Base-by-base conservation (phyloP, 805 yeast species). In the Candida morakotiae region DNA sequence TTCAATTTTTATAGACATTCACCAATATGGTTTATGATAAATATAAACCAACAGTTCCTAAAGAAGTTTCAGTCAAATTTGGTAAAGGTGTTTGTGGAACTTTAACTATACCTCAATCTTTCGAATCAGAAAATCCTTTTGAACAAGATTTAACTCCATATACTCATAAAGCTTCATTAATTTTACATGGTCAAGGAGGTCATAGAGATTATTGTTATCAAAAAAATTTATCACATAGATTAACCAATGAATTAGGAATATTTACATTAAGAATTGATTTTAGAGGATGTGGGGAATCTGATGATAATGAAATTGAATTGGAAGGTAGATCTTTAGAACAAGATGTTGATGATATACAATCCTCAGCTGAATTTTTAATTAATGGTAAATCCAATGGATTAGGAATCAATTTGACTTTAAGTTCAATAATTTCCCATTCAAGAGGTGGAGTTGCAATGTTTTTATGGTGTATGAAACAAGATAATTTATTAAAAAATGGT, bases 121-220 rank as follows among this genome's bases (percentile, higher is more conserved):
- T 38, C 3, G 57, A 53, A 30, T 41, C 44, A 1, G 55, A 49
- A 6, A 43, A 52, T 34, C 54, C 53, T 8, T 50, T 48, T 38
- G 47, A 41, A 22, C 49, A 48, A 8, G 60, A 58, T 1, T 51
- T 45, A 31, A 61, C 63, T 7, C 72, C 73, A 3, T 54, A 69
- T 5, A 70, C 75, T 5, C 70, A 64, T 40, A 69, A 73, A 41
- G 66, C 74, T 27, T 87, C 81, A 0, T 53, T 88, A 5, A 52
- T 88, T 13, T 46, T 79, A n/a, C 97, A 89, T 55, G 97, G 97
- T 1, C 83, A 76, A 43, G 89, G 81, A 1, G 94, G 95, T 0
- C 94, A 89, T 54, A 76, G 87, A 46, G 76, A 84, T 62, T 83
- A 86, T 54, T 78, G 86, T 41, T 88, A 83, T 57, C 87, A 83